phyloP scores from a whole-genome alignment of 306 rosid species.

The Citrullus colocynthis region DNA sequence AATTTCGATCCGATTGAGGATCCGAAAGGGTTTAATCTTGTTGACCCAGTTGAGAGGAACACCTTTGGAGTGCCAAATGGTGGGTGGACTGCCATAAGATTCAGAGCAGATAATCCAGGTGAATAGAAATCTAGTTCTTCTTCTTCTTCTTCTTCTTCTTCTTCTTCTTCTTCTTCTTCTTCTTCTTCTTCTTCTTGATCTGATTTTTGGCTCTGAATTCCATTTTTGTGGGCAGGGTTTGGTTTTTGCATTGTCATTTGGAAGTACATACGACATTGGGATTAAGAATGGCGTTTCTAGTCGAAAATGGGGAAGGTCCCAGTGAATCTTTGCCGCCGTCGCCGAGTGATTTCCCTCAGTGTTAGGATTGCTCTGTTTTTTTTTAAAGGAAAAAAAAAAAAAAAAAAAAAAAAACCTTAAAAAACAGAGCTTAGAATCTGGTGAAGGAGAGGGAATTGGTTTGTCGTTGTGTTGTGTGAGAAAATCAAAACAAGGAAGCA shows the following conservation, averaged over 20 bases:
- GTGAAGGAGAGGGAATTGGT: background rate
- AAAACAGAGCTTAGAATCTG: background rate
- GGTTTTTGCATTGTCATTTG: constrained; percentile 75
- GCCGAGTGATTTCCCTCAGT: constrained; percentile 46
- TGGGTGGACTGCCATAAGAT: constrained; percentile 74
- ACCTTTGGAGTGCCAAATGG: constrained; percentile 47
- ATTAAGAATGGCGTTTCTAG: constrained; percentile 60
- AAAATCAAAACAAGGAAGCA: background rate
- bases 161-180: background rate
- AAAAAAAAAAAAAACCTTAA: background rate
- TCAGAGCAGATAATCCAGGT: constrained; percentile 77
- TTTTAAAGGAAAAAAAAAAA: background rate
- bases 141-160: background rate
- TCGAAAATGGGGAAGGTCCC: constrained; percentile 48
- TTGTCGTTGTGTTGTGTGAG: background rate
- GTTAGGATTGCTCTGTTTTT: constrained; percentile 22
- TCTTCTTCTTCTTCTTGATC: background rate
- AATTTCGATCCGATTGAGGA: constrained; percentile 50
- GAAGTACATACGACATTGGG: constrained; percentile 90
- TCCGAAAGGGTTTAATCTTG: constrained; percentile 36
- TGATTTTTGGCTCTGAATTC: background rate
- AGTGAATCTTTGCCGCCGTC: constrained; percentile 42
- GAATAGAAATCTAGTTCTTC: background rate
- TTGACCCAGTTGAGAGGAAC: constrained; percentile 70
- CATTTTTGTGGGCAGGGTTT: constrained; percentile 35